Conservation (phyloP, 2,329 filamentous ascomycete species). For the Esteya vermicola region DNA sequence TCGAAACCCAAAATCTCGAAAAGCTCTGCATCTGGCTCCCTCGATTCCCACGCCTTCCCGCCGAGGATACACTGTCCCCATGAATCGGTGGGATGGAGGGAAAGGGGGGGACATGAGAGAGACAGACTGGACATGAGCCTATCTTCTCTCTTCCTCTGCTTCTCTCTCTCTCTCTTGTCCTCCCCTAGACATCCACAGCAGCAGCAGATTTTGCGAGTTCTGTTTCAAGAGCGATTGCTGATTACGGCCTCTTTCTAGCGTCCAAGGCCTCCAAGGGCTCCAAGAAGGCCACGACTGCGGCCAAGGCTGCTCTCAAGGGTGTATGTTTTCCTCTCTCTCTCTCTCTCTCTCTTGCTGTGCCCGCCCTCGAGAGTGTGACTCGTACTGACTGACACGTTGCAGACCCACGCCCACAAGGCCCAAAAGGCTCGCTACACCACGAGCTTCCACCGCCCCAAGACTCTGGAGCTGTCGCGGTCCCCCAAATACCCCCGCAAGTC, state of each 20-base stretch:
- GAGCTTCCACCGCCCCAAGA: constrained; percentile 97
- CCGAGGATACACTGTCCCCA: no score
- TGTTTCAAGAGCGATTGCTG: constrained; percentile 55
- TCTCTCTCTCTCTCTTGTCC: constrained; percentile 2
- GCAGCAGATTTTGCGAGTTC: constrained; percentile 68
- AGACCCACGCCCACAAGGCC: constrained; percentile 61
- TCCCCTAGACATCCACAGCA: constrained; percentile 31
- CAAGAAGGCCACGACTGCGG: constrained; percentile 86
- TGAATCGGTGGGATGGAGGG: background rate
- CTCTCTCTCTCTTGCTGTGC: no score
- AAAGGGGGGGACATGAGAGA: background rate
- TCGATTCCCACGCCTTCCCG: no score
- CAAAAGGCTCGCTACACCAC: constrained; percentile 86
- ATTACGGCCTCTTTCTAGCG: constrained; percentile 43
- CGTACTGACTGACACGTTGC: background rate
- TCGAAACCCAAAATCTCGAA: background rate
- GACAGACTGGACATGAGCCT: background rate
- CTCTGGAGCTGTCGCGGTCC: constrained; percentile 73
- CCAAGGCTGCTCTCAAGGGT: constrained; percentile 92
- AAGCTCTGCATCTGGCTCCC: constrained; percentile 4
- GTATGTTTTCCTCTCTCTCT: constrained; percentile 48
- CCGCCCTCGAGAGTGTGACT: no score
- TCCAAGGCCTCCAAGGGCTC: constrained; percentile 50
- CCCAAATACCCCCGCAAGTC: constrained; percentile 98
- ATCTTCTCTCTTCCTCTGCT: no score